Evolutionary conservation across 768 basidiomycete genomes (phyloP).

Genomic region (Calocera viscosa): DNA sequence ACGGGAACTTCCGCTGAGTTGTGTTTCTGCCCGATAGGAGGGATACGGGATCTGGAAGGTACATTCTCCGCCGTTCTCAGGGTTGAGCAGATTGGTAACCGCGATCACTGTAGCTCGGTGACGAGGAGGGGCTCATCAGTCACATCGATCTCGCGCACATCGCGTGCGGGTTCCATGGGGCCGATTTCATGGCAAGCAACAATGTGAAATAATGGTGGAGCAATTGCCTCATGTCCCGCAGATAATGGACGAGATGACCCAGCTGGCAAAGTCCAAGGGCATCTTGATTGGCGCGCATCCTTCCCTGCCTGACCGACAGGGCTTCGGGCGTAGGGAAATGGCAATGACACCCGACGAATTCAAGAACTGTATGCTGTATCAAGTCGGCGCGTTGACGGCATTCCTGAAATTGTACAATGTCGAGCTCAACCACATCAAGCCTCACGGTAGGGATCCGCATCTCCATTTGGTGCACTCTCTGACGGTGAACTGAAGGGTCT

Average conservation of each 20-base stretch:
- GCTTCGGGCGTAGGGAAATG: constrained; percentile 57
- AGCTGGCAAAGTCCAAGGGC: constrained; percentile 41
- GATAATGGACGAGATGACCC: constrained; percentile 52
- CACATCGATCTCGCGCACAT: constrained; percentile 49
- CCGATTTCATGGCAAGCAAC: constrained; percentile 32
- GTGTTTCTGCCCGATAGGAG: background rate
- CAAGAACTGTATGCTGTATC: constrained; percentile 46
- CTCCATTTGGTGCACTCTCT: constrained; percentile 17
- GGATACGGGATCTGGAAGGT: constrained; percentile 1
- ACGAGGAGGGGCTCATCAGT: constrained; percentile 43
- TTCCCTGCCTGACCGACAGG: constrained; percentile 48
- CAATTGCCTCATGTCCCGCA: constrained; percentile 39
- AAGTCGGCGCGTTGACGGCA: constrained; percentile 51
- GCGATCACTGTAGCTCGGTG: constrained; percentile 21
- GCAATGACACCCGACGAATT: constrained; percentile 48
- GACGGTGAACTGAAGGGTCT: constrained; percentile 50
- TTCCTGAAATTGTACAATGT: constrained; percentile 46
- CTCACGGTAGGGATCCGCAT: constrained; percentile 28
- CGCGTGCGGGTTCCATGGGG: constrained; percentile 54
- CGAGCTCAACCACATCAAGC: constrained; percentile 38
- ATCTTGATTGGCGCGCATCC: constrained; percentile 59
- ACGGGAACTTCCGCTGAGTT: background rate
- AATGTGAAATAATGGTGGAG: background rate
- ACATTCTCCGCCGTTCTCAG: background rate
- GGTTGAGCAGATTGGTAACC: background rate